These are phyloP conservation scores for Yamadazyma atlantica DNA, from an alignment of 1,139 yeast species.

Conservation along the genomic window DNA sequence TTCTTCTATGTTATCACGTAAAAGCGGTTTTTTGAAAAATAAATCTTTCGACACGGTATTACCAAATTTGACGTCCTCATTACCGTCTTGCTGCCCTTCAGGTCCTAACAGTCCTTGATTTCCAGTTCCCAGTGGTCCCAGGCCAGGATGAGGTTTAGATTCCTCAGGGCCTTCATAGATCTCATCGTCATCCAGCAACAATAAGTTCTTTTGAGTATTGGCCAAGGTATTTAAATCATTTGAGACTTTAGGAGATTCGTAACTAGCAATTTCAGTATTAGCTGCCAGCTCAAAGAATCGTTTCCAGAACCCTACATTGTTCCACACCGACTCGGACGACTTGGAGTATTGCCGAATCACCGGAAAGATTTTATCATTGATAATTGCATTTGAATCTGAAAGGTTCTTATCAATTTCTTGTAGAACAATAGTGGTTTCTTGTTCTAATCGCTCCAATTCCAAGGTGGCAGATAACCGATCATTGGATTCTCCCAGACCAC, in stretches of 20 bases:
- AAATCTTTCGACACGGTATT: conserved; percentile 1
- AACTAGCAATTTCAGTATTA: conserved; percentile 60
- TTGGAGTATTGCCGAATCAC: conserved; percentile 57
- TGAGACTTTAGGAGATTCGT: conserved; percentile 47
- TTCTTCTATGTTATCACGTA: conserved; percentile 27
- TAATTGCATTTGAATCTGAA: conserved; percentile 60
- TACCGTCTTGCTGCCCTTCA: neutral
- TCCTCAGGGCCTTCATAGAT: conserved; percentile 13
- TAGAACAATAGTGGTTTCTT: conserved; percentile 72
- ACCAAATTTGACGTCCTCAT: conserved; percentile 3
- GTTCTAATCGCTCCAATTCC: conserved; percentile 75
- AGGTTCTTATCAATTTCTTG: conserved; percentile 80
- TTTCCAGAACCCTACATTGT: conserved; percentile 69
- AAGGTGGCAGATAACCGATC: conserved; percentile 36
- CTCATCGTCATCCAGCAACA: conserved; percentile 20
- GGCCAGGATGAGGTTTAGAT: too few species aligned
- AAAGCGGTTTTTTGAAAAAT: conserved; percentile 22
- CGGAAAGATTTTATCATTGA: conserved; percentile 63
- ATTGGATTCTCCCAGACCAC: conserved; percentile 4
- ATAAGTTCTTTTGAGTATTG: conserved; percentile 14
- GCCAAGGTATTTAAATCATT: conserved; percentile 13
- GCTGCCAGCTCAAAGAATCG: conserved; percentile 75
- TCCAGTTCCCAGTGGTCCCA: too few species aligned
- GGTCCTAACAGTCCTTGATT: too few species aligned
- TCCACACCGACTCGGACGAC: conserved; percentile 58